Evolutionary conservation across 176 grass and related monocot species (phyloP), one percentile per base, ranked within the genome.

Genomic region (Carex littledalei): DNA sequence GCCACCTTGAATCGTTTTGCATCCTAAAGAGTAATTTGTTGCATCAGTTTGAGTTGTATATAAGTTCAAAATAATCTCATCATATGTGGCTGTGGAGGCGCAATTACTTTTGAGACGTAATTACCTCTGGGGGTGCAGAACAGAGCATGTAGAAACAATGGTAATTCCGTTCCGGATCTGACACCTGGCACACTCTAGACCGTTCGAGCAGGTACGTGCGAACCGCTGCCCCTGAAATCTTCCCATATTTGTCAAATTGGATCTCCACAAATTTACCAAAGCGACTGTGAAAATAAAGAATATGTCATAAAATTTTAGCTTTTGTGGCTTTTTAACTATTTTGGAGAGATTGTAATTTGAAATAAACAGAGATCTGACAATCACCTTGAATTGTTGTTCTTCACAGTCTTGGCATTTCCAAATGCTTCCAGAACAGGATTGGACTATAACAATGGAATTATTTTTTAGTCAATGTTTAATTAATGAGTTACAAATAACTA

Each of bases 261-360:
- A 98, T 98, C 86, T 98, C 95, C 73, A 98, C 95, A 81, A 94
- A 98, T 84, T 98, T 98, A 87, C 95, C 95, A 1, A 98, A 98
- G 8, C 95, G 92, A 86, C 92, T 98, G 91, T 55, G 86, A 79
- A 74, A 31, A 10, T n/a, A 54, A 60, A 47, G 54, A 67, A 2
- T 29, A 16, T 32, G 16, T 54, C 5, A 31, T 77, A 2, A 63
- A 8, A 22, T 45, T 49, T 82, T 37, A 35, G 8, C 8, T 83
- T 83, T 32, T 67, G n/a, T 8, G n/a, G 20, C 35, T 24, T 63
- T 53, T 66, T 65, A 24, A 8, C 35, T 0, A 81, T 29, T 65
- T 66, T 13, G 20, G 13, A 55, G 61, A 24, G 3, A 43, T 29
- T 85, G 55, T 63, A 74, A 78, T 60, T 32, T 14, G 66, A 52